A percentile compares a stretch with the other conserved stretches of the same genome.
These are phyloP conservation scores for Singerocomus inundabilis DNA, from an alignment of 1,284 basidiomycete genomes.

Conservation along the genomic window DNA sequence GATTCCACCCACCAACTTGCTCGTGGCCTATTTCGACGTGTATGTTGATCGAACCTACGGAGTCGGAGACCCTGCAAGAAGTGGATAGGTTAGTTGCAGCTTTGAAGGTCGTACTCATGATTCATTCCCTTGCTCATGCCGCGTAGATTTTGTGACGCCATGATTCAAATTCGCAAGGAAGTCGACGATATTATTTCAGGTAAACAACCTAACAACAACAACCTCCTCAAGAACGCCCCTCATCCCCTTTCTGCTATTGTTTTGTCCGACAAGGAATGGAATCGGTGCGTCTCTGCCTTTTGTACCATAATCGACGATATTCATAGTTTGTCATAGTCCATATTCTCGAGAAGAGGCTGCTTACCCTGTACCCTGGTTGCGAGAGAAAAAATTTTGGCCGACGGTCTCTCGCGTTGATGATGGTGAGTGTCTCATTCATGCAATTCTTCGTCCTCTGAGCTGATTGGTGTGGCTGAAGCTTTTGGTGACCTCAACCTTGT, in stretches of 20 bases:
- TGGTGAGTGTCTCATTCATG: slow-evolving; percentile 48
- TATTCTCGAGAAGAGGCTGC: slow-evolving; percentile 85
- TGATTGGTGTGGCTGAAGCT: slow-evolving; percentile 40
- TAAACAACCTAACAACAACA: slow-evolving; percentile 84
- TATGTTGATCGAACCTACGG: slow-evolving; percentile 95
- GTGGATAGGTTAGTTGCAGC: slow-evolving; percentile 64
- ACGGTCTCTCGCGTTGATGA: slow-evolving; percentile 88
- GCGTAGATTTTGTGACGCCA: slow-evolving; percentile 87
- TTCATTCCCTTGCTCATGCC: background rate
- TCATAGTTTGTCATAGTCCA: slow-evolving; percentile 47
- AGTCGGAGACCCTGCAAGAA: slow-evolving; percentile 89
- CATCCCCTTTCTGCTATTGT: slow-evolving; percentile 82
- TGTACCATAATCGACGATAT: background rate
- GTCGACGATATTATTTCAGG: slow-evolving; percentile 86
- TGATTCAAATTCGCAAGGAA: slow-evolving; percentile 93
- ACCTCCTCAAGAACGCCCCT: slow-evolving; percentile 91
- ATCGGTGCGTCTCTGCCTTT: slow-evolving; percentile 53
- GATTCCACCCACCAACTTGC: slow-evolving; percentile 89
- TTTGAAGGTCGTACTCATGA: background rate
- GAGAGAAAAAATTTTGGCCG: slow-evolving; percentile 93
- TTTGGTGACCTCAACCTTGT: slow-evolving; percentile 82
- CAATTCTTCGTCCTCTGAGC: background rate
- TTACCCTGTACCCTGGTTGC: slow-evolving; percentile 78
- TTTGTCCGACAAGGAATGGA: slow-evolving; percentile 76
- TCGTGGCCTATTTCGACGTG: slow-evolving; percentile 94